These are phyloP conservation scores for Sugiyamaella lignohabitans DNA, from an alignment of 805 yeast genomes.

Conservation along the genomic window DNA sequence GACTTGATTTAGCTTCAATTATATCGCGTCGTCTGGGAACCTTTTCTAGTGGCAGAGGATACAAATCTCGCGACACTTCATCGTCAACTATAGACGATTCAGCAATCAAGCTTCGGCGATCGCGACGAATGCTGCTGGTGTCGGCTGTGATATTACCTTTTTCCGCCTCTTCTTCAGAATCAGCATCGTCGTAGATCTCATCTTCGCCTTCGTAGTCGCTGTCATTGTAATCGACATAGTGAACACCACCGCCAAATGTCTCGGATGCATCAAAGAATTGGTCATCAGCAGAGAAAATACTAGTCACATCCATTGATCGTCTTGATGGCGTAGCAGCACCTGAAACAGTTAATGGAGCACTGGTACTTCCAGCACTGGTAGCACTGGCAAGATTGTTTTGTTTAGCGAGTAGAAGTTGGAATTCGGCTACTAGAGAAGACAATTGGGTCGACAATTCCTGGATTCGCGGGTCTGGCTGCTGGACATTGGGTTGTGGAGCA, in stretches of 20 bases:
- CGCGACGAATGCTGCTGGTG: constrained; percentile 8
- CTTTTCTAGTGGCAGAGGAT: constrained; percentile 54
- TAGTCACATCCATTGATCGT: constrained; percentile 15
- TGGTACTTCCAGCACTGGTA: background rate
- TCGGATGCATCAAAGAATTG: constrained; percentile 20
- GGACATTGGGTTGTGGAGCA: background rate
- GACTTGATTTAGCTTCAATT: constrained; percentile 48
- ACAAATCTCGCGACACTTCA: constrained; percentile 33
- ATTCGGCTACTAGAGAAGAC: constrained; percentile 1
- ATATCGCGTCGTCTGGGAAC: constrained; percentile 55
- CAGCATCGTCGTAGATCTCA: constrained; percentile 17
- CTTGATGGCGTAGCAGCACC: constrained; percentile 5
- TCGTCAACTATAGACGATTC: constrained; percentile 3
- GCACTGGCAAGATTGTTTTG: background rate
- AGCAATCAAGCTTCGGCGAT: constrained; percentile 3
- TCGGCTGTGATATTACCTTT: constrained; percentile 8
- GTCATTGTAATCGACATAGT: constrained; percentile 18
- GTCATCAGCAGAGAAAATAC: constrained; percentile 20
- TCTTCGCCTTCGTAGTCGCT: constrained; percentile 11
- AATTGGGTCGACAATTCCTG: constrained; percentile 1
- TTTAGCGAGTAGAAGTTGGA: constrained; percentile 2
- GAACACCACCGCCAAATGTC: constrained; percentile 18
- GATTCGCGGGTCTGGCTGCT: background rate
- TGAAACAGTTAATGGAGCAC: too few species aligned
- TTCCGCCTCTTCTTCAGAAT: constrained; percentile 13